Conservation (phyloP, 352 stramenopile species). For the Peronosclerospora sorghi region DNA sequence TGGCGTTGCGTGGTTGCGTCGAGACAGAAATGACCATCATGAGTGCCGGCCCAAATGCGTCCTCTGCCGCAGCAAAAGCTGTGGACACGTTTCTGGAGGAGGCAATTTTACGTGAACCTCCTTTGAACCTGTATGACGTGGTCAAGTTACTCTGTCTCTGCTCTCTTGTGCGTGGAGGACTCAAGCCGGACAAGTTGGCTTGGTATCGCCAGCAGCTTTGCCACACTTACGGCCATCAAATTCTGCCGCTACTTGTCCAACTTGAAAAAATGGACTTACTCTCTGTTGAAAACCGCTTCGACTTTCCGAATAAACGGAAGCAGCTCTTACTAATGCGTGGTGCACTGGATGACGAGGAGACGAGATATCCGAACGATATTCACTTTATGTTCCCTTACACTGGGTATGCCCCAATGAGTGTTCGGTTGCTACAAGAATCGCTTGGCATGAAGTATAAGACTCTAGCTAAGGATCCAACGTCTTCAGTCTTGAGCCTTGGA, state of each 20-base stretch:
- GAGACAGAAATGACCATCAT: constrained; percentile 80
- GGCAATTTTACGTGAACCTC: constrained; percentile 50
- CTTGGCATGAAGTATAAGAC: constrained; percentile 61
- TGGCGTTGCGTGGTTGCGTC: constrained; percentile 49
- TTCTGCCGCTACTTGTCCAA: constrained; percentile 56
- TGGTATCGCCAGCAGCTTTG: constrained; percentile 71
- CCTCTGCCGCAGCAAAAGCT: constrained; percentile 31
- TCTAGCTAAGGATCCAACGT: constrained; percentile 23
- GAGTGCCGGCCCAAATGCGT: constrained; percentile 35
- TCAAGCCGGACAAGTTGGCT: constrained; percentile 42
- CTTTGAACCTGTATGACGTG: constrained; percentile 57
- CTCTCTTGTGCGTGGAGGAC: constrained; percentile 53
- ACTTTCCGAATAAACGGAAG: constrained; percentile 44
- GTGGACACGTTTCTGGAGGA: constrained; percentile 64
- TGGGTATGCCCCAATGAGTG: constrained; percentile 74
- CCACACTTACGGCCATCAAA: constrained; percentile 69
- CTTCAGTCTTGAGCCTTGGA: constrained; percentile 17
- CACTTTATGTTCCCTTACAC: constrained; percentile 83
- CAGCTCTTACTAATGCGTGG: constrained; percentile 29
- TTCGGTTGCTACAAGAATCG: constrained; percentile 65
- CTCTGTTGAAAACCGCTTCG: constrained; percentile 44
- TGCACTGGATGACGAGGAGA: constrained; percentile 41
- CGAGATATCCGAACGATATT: constrained; percentile 43
- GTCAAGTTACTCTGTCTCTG: constrained; percentile 69
- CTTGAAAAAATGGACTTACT: constrained; percentile 66